Evolutionary conservation across 192 early-diverging fungal genomes (phyloP).

Genomic region (Radiomyces spectabilis): DNA sequence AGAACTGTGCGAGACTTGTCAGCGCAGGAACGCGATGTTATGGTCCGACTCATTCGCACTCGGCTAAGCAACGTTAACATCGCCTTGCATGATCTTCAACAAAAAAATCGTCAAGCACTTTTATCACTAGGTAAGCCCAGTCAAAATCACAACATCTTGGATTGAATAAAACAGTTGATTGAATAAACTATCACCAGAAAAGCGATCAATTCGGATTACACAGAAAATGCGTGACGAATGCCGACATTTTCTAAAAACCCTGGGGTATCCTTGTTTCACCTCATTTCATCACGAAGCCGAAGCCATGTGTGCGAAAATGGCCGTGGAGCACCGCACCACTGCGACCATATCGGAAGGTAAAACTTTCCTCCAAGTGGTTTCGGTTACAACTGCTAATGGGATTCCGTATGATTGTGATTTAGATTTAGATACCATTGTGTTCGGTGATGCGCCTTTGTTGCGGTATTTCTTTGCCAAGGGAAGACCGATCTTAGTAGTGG

Average conservation of each 20-base stretch:
- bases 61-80: background rate
- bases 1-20: slow-evolving; percentile 14
- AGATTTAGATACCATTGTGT: slow-evolving; percentile 49
- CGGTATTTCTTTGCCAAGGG: slow-evolving; percentile 30
- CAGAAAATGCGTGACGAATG: slow-evolving; percentile 35
- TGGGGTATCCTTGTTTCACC: slow-evolving; percentile 44
- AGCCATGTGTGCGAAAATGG: slow-evolving; percentile 55
- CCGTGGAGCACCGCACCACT: slow-evolving; percentile 34
- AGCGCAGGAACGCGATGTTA: slow-evolving; percentile 8
- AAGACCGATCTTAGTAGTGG: slow-evolving; percentile 37
- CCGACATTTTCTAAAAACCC: slow-evolving; percentile 30
- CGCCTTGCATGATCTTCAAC: background rate
- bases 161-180: too few relatives aligned
- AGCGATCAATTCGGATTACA: slow-evolving; percentile 46
- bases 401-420: too few relatives aligned
- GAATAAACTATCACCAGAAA: slow-evolving; percentile 27
- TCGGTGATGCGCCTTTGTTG: slow-evolving; percentile 43
- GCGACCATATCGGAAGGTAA: slow-evolving; percentile 55
- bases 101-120: background rate
- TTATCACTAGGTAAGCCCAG: background rate
- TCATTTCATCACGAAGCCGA: slow-evolving; percentile 52
- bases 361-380: too few relatives aligned
- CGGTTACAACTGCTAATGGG: too few relatives aligned
- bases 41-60: slow-evolving; percentile 6
- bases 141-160: too few relatives aligned